phyloP scores from a whole-genome alignment of 176 grass and related monocot species.

The Triticum urartu region DNA sequence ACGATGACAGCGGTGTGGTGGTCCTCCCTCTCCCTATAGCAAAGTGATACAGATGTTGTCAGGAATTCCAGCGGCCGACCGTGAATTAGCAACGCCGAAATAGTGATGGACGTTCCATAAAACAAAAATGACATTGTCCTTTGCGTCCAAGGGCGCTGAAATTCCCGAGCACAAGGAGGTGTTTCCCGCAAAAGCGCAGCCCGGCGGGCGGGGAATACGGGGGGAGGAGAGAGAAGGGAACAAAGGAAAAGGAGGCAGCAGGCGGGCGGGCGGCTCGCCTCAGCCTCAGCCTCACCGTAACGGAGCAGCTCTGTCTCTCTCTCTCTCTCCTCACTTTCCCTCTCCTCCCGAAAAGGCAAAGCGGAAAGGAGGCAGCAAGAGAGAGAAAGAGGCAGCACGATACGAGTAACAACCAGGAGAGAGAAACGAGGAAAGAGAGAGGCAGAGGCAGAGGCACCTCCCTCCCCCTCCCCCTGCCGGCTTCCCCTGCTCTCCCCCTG shows the following conservation, averaged over 20 bases:
- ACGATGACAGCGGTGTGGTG: too few relatives aligned
- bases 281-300: slow-evolving; percentile 3
- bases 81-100: too few relatives aligned
- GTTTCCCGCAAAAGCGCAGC: not conserved
- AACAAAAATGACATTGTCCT: not conserved
- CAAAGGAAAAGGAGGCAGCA: not conserved
- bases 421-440: slow-evolving; percentile 7
- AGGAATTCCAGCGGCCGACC: too few relatives aligned
- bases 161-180: not conserved
- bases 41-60: too few relatives aligned
- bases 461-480: not conserved
- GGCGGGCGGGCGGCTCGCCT: slow-evolving; percentile 9
- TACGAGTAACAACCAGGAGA: slow-evolving; percentile 15
- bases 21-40: too few relatives aligned
- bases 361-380: slow-evolving; percentile 2
- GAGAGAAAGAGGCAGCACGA: not conserved
- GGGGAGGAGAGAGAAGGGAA: slow-evolving; percentile 5
- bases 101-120: too few relatives aligned
- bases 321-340: not conserved
- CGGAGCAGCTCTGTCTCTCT: not conserved
- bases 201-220: not conserved
- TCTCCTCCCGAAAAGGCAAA: slow-evolving; percentile 38
- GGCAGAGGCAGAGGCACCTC: not conserved
- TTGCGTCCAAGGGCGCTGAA: not conserved
- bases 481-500: slow-evolving; percentile 20